Evolutionary conservation across 169 alveolate genomes (phyloP).

Genomic region (Plasmodium gaboni): DNA sequence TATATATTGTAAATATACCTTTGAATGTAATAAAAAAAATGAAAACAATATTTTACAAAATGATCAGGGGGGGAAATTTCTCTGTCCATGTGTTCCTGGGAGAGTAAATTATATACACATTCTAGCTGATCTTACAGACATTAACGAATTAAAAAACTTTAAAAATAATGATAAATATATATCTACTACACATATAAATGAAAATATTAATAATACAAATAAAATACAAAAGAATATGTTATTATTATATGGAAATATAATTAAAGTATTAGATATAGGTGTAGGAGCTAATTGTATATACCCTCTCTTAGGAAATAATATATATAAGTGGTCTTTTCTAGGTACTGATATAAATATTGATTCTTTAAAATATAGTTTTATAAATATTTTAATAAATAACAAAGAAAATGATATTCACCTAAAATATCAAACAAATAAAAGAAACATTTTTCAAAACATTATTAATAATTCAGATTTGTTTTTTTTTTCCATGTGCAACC

Average conservation of each 20-base stretch:
- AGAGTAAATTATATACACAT: slow-evolving; percentile 82
- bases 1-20: background rate
- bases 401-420: slow-evolving; percentile 36
- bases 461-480: slow-evolving; percentile 40
- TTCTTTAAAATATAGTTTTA: slow-evolving; percentile 27
- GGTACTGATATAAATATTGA: slow-evolving; percentile 74
- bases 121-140: slow-evolving; percentile 73
- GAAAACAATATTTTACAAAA: slow-evolving; percentile 1
- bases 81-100: slow-evolving; percentile 85
- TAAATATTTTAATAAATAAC: slow-evolving; percentile 45
- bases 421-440: slow-evolving; percentile 74
- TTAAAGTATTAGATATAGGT: slow-evolving; percentile 84
- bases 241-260: slow-evolving; percentile 49
- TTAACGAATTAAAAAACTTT: background rate
- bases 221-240: background rate
- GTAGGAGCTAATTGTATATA: slow-evolving; percentile 86
- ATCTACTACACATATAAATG: background rate
- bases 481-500: slow-evolving; percentile 69
- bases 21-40: background rate
- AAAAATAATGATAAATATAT: background rate
- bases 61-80: background rate
- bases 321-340: slow-evolving; percentile 82
- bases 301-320: slow-evolving; percentile 82
- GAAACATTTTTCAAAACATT: slow-evolving; percentile 38
- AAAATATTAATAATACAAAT: background rate